Evolutionary conservation across 2,329 filamentous ascomycete species (phyloP).

Genomic region (Cytospora piceae): DNA sequence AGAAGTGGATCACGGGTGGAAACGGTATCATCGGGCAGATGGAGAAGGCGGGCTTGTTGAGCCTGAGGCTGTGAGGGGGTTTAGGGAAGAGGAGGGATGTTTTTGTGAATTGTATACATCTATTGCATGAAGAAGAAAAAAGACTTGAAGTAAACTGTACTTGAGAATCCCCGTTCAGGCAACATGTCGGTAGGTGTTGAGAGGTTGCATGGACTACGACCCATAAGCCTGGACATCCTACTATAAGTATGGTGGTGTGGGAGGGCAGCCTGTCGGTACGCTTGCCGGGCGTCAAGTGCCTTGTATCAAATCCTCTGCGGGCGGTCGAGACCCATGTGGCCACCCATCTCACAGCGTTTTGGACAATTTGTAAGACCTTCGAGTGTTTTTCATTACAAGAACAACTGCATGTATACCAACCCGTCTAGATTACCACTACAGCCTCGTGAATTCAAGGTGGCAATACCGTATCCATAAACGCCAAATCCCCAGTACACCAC

Average conservation of each 20-base stretch:
- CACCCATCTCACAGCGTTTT: not conserved
- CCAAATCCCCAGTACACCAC: conserved; percentile 34
- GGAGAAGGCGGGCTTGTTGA: conserved; percentile 66
- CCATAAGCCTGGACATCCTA: not conserved
- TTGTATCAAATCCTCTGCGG: not conserved
- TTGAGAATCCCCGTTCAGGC: not conserved
- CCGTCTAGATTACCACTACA: conserved; percentile 24
- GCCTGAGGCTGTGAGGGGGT: conserved; percentile 47
- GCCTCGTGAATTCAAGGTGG: conserved; percentile 14
- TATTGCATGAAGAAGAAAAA: conserved; percentile 25
- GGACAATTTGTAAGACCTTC: not conserved
- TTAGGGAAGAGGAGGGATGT: not conserved
- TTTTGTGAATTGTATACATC: conserved; percentile 27
- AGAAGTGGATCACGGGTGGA: conserved; percentile 84
- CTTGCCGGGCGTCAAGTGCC: too few species aligned
- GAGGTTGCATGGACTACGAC: too few species aligned
- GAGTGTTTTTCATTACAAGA: not conserved
- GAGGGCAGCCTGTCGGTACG: not conserved
- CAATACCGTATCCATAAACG: conserved; percentile 34
- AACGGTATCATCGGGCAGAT: conserved; percentile 85
- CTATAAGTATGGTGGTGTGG: not conserved
- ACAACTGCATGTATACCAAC: conserved; percentile 17
- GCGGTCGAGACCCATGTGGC: not conserved
- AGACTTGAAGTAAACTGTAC: not conserved
- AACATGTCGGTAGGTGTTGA: not conserved